Conservation (phyloP, 208 protist genomes). For the Trypanosoma mega region DNA sequence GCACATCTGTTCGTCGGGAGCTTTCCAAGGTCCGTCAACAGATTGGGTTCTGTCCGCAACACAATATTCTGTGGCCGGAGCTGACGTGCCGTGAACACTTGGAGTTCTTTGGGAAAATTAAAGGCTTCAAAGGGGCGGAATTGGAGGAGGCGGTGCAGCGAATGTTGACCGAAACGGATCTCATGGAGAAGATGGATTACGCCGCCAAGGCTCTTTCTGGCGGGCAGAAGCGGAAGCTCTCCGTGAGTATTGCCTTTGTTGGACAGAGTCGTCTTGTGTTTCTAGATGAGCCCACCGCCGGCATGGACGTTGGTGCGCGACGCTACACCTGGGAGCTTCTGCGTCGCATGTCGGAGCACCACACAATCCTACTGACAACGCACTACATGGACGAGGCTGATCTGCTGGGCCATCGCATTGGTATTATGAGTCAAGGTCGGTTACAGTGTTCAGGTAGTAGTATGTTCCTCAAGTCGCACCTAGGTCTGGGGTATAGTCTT, state of each 20-base stretch:
- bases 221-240: constrained; percentile 63
- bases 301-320: constrained; percentile 45
- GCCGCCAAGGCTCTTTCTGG: constrained; percentile 46
- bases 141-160: constrained; percentile 36
- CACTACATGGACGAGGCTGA: constrained; percentile 96
- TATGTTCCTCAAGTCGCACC: constrained; percentile 60
- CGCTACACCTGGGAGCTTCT: constrained; percentile 43
- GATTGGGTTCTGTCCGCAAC: constrained; percentile 89
- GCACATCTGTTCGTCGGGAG: constrained; percentile 38
- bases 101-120: constrained; percentile 70
- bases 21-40: constrained; percentile 43
- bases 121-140: constrained; percentile 60
- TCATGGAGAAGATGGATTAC: constrained; percentile 55
- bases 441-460: constrained; percentile 56
- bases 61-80: constrained; percentile 79
- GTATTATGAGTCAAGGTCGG: constrained; percentile 84
- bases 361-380: constrained; percentile 44
- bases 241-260: constrained; percentile 81
- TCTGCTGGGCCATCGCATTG: constrained; percentile 89
- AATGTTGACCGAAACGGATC: constrained; percentile 43
- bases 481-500: constrained; percentile 61
- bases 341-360: constrained; percentile 5
- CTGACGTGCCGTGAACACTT: constrained; percentile 78
- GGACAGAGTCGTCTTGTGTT: constrained; percentile 66
- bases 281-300: constrained; percentile 68